Evolutionary conservation across 192 early-diverging fungal species (phyloP).

Genomic region (Coemansia sp.): DNA sequence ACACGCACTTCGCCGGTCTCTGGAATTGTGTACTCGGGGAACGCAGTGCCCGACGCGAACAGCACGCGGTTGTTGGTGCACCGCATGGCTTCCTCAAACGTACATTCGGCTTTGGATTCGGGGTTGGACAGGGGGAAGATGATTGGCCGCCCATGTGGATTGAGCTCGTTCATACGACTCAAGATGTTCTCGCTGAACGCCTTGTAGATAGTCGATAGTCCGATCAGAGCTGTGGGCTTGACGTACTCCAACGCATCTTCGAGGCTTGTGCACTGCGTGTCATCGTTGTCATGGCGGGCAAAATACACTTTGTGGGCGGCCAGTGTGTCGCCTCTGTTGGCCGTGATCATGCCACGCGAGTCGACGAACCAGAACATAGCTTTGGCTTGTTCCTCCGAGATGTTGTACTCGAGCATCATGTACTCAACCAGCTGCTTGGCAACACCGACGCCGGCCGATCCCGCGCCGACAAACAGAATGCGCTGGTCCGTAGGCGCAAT

Average conservation of each 20-base stretch:
- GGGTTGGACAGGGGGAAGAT: conserved; percentile 92
- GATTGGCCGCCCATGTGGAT: conserved; percentile 65
- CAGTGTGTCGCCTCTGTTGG: conserved; percentile 82
- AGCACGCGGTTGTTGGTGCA: conserved; percentile 79
- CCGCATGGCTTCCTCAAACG: conserved; percentile 85
- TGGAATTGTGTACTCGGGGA: conserved; percentile 70
- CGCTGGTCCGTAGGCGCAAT: conserved; percentile 75
- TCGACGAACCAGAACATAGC: conserved; percentile 82
- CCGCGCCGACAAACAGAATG: conserved; percentile 92
- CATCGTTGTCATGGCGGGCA: conserved; percentile 83
- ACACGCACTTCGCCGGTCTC: conserved; percentile 51
- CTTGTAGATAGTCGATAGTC: conserved; percentile 75
- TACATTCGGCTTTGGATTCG: conserved; percentile 87
- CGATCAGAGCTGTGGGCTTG: conserved; percentile 87
- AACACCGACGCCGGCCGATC: conserved; percentile 93
- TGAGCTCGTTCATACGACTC: conserved; percentile 71
- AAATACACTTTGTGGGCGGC: conserved; percentile 83
- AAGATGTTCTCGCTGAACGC: conserved; percentile 75
- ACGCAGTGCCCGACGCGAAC: conserved; percentile 90
- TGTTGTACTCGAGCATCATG: conserved; percentile 70
- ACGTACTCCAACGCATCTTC: conserved; percentile 81
- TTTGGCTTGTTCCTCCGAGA: conserved; percentile 43
- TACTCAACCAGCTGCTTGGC: conserved; percentile 86
- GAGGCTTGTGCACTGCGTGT: conserved; percentile 70
- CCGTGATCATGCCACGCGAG: conserved; percentile 87